Evolutionary conservation across 306 rosid genomes (phyloP), one percentile per base, ranked within the genome.

Genomic region (Cicer cuneatum): DNA sequence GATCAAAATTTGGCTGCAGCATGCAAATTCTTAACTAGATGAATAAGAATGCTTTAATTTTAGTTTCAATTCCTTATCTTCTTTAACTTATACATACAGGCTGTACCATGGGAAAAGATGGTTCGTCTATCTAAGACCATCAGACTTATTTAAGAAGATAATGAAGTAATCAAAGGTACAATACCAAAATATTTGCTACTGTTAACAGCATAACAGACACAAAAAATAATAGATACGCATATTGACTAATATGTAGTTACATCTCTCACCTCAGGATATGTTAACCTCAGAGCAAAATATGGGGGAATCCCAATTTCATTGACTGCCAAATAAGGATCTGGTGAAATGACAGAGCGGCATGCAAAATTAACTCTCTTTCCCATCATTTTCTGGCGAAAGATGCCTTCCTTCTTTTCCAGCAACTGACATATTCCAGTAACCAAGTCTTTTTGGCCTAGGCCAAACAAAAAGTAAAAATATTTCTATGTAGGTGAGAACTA

Each of bases 311-410:
- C 98, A 83, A 94, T 94, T 81, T 94, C 98, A 85, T 94, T 90
- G 69, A 94, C 98, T 58, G 97, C 96, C 78, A 94, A 88, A 79
- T 94, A 94, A 41, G 98, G 97, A 90, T 91, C 98, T 0, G 97
- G 98, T 7, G 98, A 94, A 78, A 94, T 94, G 85, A 94, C 98
- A 80, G 98, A 91, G 58, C 98, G 96, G 71, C 98, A 91, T 5
- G 98, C 97, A 87, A 75, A 90, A 84, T 94, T 94, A 78, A 94
- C 98, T 78, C 98, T 88, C 89, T 94, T 94, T 48, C 97, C 97
- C 98, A 94, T 94, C 98, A 94, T 94, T 85, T 94, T 94, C 86
- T 94, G 98, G 63, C 98, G 96, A 77, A 94, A 94, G 71, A 94
- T 70, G 75, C 98, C 98, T 75, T 90, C 98, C 81, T 94, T 94